Percentiles rank a stretch among this genome's conserved stretches.
These are phyloP conservation scores for Leccinellum albellum DNA, from an alignment of 768 basidiomycete genomes.

Conservation along the genomic window DNA sequence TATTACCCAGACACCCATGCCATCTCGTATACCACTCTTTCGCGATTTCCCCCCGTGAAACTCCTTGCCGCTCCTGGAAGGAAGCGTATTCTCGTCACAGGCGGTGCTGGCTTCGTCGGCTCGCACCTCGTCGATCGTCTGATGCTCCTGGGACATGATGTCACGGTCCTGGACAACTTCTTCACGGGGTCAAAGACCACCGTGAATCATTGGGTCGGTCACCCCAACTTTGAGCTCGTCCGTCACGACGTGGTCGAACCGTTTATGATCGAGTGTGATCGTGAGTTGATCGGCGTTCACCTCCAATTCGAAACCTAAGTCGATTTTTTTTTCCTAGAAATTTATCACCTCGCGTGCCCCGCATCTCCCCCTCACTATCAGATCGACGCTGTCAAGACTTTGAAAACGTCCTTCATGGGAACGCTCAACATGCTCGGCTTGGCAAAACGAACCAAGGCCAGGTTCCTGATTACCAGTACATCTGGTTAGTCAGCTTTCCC, in stretches of 20 bases:
- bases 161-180: conserved; percentile 97
- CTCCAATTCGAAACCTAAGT: neutral
- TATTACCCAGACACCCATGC: conserved; percentile 74
- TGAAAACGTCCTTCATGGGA: conserved; percentile 98
- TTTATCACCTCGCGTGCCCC: conserved; percentile 97
- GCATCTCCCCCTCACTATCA: conserved; percentile 98
- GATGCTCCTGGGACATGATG: conserved; percentile 97
- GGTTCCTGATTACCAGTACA: conserved; percentile 94
- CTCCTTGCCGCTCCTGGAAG: conserved; percentile 72
- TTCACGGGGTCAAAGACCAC: conserved; percentile 99
- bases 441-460: conserved; percentile 94
- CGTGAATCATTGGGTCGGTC: conserved; percentile 92
- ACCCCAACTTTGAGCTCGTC: conserved; percentile 98
- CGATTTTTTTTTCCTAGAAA: conserved; percentile 50
- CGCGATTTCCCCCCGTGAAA: conserved; percentile 90
- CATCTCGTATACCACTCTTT: conserved; percentile 89
- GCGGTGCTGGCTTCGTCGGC: conserved; percentile 98
- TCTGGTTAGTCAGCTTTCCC: conserved; percentile 57
- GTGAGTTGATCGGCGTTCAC: conserved; percentile 40
- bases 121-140: conserved; percentile 97
- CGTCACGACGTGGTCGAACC: conserved; percentile 97
- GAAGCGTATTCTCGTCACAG: conserved; percentile 92
- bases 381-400: conserved; percentile 95
- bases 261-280: conserved; percentile 98
- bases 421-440: conserved; percentile 98